Base-by-base conservation (phyloP, 495 filamentous ascomycete species). In the Filosporella fistucella region DNA sequence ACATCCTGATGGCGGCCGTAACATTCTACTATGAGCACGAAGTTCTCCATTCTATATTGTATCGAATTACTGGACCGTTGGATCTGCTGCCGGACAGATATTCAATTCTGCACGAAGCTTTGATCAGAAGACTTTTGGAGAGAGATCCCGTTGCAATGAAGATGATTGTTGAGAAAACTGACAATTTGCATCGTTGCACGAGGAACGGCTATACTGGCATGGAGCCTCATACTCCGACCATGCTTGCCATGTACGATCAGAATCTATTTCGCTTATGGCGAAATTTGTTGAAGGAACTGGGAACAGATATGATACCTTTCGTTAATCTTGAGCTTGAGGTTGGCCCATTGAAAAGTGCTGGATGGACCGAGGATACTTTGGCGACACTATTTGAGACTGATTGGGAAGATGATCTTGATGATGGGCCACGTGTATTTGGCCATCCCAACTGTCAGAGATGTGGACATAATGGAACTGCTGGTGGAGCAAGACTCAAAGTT, bases 381-480 rank as follows among this genome's bases (percentile, higher is more conserved):
- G 12, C 2, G 13, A 2, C 5, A 6, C 5, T 43, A 11, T 43
- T 43, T 18, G 3, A 32, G 7, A 23, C 7, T 2, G 21, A 26
- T 7, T 14, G n/a, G 4, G 13, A 13, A 4, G 16, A 2, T n/a
- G 29, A 24, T 9, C 39, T 26, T 5, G 16, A 20, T 6, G 20
- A 7, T 23, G 39, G 20, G n/a, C 21, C 22, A n/a, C 4, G 11
- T 2, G 26, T n/a, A 1, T 26, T 42, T 20, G 28, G 26, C 4
- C 42, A 34, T 29, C 37, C 20, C 9, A 6, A 2, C 18, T 49
- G 47, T 22, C 37, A 49, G 2, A 22, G 47, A n/a, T 49, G 47
- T 34, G 25, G 37, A 6, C 20, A 43, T n/a, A 1, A 23, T 20
- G 30, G 9, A 35, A 44, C 11, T 11, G 11, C 7, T 1, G 17